Conservation (phyloP, 768 basidiomycete genomes). For the Serendipita vermifera region DNA sequence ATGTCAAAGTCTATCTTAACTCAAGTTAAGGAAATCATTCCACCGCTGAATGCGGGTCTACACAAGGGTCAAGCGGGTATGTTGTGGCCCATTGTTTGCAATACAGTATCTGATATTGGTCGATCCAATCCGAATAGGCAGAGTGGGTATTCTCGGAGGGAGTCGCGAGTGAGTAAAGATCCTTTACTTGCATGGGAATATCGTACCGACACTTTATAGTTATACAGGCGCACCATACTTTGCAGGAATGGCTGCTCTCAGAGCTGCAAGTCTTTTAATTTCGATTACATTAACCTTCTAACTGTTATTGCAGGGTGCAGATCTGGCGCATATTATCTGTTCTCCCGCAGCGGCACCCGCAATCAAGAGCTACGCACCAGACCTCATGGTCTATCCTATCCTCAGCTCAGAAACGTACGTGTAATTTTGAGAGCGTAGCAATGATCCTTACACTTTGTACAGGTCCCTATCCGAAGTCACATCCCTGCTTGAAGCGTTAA, state of each 20-base stretch:
- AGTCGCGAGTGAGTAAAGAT: constrained; percentile 62
- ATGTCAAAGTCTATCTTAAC: constrained; percentile 47
- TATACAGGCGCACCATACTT: constrained; percentile 98
- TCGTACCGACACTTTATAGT: constrained; percentile 30
- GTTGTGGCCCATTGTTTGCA: constrained; percentile 15
- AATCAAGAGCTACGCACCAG: constrained; percentile 95
- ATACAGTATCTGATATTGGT: background rate
- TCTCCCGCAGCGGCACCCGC: constrained; percentile 81
- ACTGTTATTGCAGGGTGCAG: constrained; percentile 53
- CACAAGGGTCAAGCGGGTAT: constrained; percentile 92
- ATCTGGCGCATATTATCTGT: constrained; percentile 95
- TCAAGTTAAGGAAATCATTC: constrained; percentile 72
- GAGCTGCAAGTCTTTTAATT: constrained; percentile 40
- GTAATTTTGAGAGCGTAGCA: too few species aligned
- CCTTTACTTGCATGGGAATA: background rate
- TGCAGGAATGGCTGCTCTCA: constrained; percentile 78
- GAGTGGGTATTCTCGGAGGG: constrained; percentile 89
- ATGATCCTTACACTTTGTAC: background rate
- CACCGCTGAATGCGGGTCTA: constrained; percentile 73
- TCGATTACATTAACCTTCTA: background rate
- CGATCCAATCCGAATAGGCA: constrained; percentile 33
- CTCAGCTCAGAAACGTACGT: constrained; percentile 54
- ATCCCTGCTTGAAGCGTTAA: constrained; percentile 46
- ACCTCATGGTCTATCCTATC: constrained; percentile 94
- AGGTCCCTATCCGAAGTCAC: constrained; percentile 40